A percentile compares a stretch with the other conserved stretches of the same genome.
These are phyloP conservation scores for Tilletia walkeri DNA, from an alignment of 1,284 basidiomycete genomes.

Conservation along the genomic window DNA sequence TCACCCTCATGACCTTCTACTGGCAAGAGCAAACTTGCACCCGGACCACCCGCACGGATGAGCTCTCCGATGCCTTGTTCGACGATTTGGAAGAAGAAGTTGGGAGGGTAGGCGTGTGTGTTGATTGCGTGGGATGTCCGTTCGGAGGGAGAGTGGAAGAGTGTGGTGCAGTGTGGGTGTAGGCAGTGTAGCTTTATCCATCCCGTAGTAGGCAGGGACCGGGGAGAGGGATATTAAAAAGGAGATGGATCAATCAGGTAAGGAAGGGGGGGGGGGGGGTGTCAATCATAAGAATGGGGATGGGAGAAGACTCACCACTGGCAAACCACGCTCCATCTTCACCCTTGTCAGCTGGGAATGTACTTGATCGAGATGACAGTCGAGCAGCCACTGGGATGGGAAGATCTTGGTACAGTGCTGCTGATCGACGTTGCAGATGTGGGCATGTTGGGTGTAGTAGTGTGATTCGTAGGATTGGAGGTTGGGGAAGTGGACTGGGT, in stretches of 20 bases:
- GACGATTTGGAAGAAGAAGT: slow-evolving; percentile 12
- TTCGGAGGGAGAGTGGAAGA: neutral
- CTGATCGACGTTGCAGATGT: neutral
- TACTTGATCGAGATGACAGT: neutral
- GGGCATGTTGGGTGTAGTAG: neutral
- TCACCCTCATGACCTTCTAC: neutral
- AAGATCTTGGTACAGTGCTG: neutral
- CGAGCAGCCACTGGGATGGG: slow-evolving; percentile 10
- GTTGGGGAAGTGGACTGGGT: neutral
- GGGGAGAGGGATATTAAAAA: no score
- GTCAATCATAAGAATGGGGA: no score
- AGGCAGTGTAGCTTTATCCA: slow-evolving; percentile 4
- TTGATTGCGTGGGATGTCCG: neutral
- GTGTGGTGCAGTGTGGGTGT: neutral
- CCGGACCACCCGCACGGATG: neutral
- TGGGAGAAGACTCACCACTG: slow-evolving; percentile 9
- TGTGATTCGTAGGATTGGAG: neutral
- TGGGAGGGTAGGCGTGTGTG: slow-evolving; percentile 7
- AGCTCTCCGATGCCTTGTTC: slow-evolving; percentile 6
- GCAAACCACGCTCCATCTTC: neutral
- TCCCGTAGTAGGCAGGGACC: neutral
- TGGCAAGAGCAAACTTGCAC: slow-evolving; percentile 5
- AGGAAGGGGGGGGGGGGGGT: slow-evolving; percentile 8
- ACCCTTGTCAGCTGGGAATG: neutral
- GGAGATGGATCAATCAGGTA: no score